Conservation (phyloP, 768 basidiomycete genomes). For the Rhizopogon salebrosus region DNA sequence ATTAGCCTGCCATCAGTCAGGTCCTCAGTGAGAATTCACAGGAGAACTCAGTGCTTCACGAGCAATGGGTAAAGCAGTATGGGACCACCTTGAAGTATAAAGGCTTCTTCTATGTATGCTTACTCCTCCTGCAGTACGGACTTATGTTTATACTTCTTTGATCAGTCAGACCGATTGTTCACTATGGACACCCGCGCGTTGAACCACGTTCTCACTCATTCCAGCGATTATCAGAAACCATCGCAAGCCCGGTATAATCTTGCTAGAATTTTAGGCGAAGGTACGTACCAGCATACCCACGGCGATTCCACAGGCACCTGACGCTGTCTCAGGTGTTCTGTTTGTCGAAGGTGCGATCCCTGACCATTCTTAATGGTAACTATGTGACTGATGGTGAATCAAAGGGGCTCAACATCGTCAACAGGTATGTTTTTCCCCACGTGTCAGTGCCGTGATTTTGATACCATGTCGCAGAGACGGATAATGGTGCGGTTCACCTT, state of each 20-base stretch:
- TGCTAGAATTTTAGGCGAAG: constrained; percentile 36
- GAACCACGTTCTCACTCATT: constrained; percentile 57
- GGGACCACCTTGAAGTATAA: constrained; percentile 43
- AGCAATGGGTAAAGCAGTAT: constrained; percentile 43
- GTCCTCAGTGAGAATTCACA: not conserved
- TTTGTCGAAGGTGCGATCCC: constrained; percentile 29
- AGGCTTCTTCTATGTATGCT: constrained; percentile 38
- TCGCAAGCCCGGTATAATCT: constrained; percentile 33
- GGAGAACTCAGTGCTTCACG: constrained; percentile 29
- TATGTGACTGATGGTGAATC: not conserved
- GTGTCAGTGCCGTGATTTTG: not conserved
- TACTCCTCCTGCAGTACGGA: not conserved
- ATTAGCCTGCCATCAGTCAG: not conserved
- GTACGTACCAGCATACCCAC: constrained; percentile 9
- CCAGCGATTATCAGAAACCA: constrained; percentile 53
- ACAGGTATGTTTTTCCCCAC: constrained; percentile 23
- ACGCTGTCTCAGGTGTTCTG: constrained; percentile 37
- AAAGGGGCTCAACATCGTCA: constrained; percentile 32
- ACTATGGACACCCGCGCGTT: constrained; percentile 61
- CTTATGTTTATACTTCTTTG: not conserved
- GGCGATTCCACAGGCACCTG: not conserved
- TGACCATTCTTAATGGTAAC: not conserved
- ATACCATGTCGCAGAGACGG: constrained; percentile 10
- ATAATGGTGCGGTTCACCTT: constrained; percentile 22
- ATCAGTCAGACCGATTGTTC: constrained; percentile 37